phyloP scores from a whole-genome alignment of 192 early-diverging fungal genomes.

The Backusella australiensis region DNA sequence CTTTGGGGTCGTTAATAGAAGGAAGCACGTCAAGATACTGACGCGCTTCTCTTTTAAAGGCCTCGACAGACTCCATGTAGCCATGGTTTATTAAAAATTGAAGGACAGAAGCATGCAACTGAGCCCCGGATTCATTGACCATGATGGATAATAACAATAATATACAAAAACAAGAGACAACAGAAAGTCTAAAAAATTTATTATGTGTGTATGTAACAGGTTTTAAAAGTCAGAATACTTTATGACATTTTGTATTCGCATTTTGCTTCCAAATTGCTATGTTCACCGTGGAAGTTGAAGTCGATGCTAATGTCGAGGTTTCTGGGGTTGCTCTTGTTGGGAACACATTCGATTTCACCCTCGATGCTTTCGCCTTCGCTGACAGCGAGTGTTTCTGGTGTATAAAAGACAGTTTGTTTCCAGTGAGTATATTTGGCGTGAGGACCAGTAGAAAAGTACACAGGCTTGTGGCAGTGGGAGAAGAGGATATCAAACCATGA shows the following conservation, averaged over 20 bases:
- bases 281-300: slow-evolving; percentile 60
- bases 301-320: slow-evolving; percentile 90
- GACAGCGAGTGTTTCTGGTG: slow-evolving; percentile 66
- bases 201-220: too few relatives aligned
- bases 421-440: slow-evolving; percentile 95
- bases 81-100: slow-evolving; percentile 42
- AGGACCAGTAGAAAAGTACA: slow-evolving; percentile 80
- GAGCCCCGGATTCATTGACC: background rate
- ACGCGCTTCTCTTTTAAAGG: slow-evolving; percentile 44
- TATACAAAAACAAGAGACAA: background rate
- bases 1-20: slow-evolving; percentile 17
- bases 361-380: slow-evolving; percentile 69
- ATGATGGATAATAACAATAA: background rate
- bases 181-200: background rate
- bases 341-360: slow-evolving; percentile 53
- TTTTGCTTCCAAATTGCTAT: slow-evolving; percentile 15
- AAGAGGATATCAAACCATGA: slow-evolving; percentile 98
- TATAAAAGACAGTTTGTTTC: slow-evolving; percentile 99
- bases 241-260: slow-evolving; percentile 37
- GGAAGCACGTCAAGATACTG: slow-evolving; percentile 33
- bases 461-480: slow-evolving; percentile 84
- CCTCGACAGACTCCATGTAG: slow-evolving; percentile 39
- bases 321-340: slow-evolving; percentile 85
- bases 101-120: slow-evolving; percentile 25
- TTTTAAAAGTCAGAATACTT: background rate